Base-by-base conservation (phyloP, 2,329 filamentous ascomycete species). In the Zymoseptoria tritici region DNA sequence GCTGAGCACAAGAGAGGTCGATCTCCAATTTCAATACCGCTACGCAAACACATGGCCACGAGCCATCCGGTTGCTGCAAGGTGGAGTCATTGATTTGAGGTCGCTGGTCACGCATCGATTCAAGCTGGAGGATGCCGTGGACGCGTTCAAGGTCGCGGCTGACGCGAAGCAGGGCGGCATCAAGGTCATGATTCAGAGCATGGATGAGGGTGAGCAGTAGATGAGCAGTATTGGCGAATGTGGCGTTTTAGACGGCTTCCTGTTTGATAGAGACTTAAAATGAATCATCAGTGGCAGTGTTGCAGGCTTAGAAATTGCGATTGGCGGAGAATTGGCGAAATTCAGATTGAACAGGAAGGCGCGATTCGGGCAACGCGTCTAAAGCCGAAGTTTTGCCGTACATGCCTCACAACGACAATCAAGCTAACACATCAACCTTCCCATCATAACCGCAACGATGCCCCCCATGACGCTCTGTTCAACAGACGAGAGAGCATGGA, bases 41-140 rank as follows among this genome's bases (percentile, higher is more conserved):
- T 97, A 97, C 80, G 84, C 83, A 78, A 97, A 97, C 79, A 96
- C 91, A 21, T 97, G 93, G 93, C 94, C 93, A 36, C 85, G 90
- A 63, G 93, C 94, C 51, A 97, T 97, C 67, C 84, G 92, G 54
- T 79, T 97, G 65, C 83, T 97, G 46, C 85, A 91, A 79, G 91
- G 87, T 72, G 90, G 90, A 1, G 84, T 97, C 3, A 83, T 97
- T 68, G 85, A 95, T 72, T 78, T 97, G 72, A 83, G 83, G 69
- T 88, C 84, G 76, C 78, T 97, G 62, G 91, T 97, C 42, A 97
- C 93, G 49, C 93, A 97, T 79, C 83, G 90, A 19, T 97, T 88
- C 77, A 79, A 82, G 65, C 78, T 97, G 46, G 92, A 96, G 77
- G 88, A 97, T 73, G 91, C 92, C 0, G 76, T 94, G 26, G 84